Conservation (phyloP, 345 rosid species). For the Eucalyptus polybractea region DNA sequence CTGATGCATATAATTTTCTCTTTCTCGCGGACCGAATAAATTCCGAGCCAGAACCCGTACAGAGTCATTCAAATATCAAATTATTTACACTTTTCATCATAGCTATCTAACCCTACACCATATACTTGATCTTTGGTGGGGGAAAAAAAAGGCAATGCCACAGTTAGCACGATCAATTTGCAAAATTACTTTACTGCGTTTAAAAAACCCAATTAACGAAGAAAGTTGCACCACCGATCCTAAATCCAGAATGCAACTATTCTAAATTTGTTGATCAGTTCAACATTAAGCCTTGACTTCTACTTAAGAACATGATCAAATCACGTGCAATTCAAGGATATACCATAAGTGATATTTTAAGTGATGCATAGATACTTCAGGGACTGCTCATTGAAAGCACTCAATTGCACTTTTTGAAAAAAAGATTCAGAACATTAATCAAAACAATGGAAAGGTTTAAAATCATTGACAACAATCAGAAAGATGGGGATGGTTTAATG, state of each 20-base stretch:
- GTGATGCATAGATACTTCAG: not conserved
- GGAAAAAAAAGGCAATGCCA: not conserved
- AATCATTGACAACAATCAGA: not conserved
- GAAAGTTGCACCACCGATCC: not conserved
- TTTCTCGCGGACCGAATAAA: not conserved
- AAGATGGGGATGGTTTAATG: not conserved
- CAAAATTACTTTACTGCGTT: not conserved
- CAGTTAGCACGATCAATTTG: not conserved
- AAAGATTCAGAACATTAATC: not conserved
- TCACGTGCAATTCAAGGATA: not conserved
- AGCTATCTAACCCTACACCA: not conserved
- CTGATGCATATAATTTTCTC: not conserved
- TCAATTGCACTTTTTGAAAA: not conserved
- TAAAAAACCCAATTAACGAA: not conserved
- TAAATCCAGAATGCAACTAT: not conserved
- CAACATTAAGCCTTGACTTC: not conserved
- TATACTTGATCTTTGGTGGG: not conserved
- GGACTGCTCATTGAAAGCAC: fast-evolving
- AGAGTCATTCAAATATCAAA: not conserved
- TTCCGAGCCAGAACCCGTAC: not conserved
- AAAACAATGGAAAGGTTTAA: not conserved
- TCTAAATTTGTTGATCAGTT: not conserved
- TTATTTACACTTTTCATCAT: not conserved
- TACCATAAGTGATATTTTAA: not conserved
- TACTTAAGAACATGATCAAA: not conserved